These are phyloP conservation scores for Talaromyces trachyspermus DNA, from an alignment of 495 filamentous ascomycete species.

Conservation along the genomic window DNA sequence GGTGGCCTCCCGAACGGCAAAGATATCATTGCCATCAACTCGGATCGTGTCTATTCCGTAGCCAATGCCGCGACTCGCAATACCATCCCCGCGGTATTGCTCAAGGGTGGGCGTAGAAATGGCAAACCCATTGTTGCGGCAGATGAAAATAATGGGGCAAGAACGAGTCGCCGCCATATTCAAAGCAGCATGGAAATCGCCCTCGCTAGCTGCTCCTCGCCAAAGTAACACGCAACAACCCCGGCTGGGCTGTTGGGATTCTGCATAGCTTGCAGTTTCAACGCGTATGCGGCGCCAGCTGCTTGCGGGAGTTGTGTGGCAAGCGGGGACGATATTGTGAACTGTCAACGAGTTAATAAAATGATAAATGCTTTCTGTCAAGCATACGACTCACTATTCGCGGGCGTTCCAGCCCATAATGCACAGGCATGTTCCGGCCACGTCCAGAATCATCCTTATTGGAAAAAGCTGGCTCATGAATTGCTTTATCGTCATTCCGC, in stretches of 20 bases:
- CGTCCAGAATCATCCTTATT: slow-evolving; percentile 73
- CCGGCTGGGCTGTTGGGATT: slow-evolving; percentile 59
- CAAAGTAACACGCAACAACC: slow-evolving; percentile 86
- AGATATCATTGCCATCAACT: slow-evolving; percentile 96
- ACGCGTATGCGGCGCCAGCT: slow-evolving; percentile 84
- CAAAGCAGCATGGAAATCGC: slow-evolving; percentile 94
- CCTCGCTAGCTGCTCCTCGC: slow-evolving; percentile 97
- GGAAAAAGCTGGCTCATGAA: slow-evolving; percentile 94
- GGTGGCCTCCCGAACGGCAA: slow-evolving; percentile 82
- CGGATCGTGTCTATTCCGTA: slow-evolving; percentile 97
- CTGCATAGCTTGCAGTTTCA: slow-evolving; percentile 76
- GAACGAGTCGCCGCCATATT: slow-evolving; percentile 93
- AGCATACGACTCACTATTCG: slow-evolving; percentile 56
- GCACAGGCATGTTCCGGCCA: slow-evolving; percentile 96
- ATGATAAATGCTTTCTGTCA: slow-evolving; percentile 10
- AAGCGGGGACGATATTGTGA: slow-evolving; percentile 87
- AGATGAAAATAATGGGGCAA: slow-evolving; percentile 89
- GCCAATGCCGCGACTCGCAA: slow-evolving; percentile 87
- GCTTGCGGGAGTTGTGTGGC: slow-evolving; percentile 97
- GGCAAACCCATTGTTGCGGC: slow-evolving; percentile 95
- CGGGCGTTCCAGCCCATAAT: slow-evolving; percentile 78
- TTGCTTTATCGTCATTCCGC: slow-evolving; percentile 76
- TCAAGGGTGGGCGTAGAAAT: slow-evolving; percentile 93
- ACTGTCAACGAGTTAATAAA: slow-evolving; percentile 51
- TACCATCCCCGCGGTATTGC: slow-evolving; percentile 95